These are phyloP conservation scores for Phalaenopsis hybrid DNA, from an alignment of 116 monocot species.

Conservation along the genomic window DNA sequence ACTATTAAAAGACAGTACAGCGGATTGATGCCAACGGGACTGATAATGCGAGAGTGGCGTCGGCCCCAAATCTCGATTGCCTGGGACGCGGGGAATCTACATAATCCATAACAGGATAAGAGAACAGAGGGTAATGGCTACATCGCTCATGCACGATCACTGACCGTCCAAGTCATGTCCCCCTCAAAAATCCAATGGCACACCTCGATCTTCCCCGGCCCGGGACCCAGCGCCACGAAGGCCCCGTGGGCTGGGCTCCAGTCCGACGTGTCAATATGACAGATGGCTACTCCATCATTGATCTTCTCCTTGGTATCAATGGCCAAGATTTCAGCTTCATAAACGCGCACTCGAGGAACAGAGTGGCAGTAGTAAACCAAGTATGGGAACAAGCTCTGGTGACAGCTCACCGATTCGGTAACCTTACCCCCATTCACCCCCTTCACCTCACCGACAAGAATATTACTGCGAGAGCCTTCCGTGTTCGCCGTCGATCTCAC, in stretches of 20 bases:
- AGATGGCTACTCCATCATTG: slow-evolving; percentile 67
- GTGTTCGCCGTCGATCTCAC: slow-evolving; percentile 44
- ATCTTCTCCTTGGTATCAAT: slow-evolving; percentile 29
- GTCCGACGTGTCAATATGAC: slow-evolving; percentile 60
- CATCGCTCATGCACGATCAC: background rate
- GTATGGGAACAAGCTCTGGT: slow-evolving; percentile 85
- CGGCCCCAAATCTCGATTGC: too few species aligned
- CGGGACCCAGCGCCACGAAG: slow-evolving; percentile 34
- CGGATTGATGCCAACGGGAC: too few species aligned
- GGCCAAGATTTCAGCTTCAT: slow-evolving; percentile 61
- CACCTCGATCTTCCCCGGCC: slow-evolving; percentile 43
- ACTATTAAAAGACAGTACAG: too few species aligned
- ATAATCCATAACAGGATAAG: too few species aligned
- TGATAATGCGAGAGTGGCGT: too few species aligned
- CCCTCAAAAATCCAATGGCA: slow-evolving; percentile 49
- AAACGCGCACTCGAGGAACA: slow-evolving; percentile 66
- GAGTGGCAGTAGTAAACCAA: slow-evolving; percentile 82
- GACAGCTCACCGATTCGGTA: slow-evolving; percentile 73
- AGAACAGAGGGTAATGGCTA: too few species aligned
- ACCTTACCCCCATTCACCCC: slow-evolving; percentile 59
- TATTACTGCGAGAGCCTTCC: slow-evolving; percentile 20
- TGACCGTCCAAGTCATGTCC: slow-evolving; percentile 38
- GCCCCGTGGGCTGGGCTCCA: slow-evolving; percentile 39
- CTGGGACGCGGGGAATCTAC: too few species aligned
- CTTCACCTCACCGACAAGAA: slow-evolving; percentile 42